phyloP scores from a whole-genome alignment of 2,329 filamentous ascomycete genomes.

The Mariannaea sp. region DNA sequence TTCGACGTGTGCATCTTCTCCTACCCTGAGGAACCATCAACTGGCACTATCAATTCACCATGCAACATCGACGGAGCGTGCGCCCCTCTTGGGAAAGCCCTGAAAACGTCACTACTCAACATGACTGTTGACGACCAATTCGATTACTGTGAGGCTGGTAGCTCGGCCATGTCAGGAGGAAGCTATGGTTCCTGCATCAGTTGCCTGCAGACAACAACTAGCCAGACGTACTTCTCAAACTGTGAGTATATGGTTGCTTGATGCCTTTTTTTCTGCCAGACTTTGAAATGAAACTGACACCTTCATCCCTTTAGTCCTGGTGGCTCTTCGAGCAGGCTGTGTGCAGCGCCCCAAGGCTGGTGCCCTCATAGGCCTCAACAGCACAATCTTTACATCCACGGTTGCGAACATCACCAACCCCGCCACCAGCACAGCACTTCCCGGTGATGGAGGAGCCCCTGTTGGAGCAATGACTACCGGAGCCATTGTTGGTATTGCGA shows the following conservation, averaged over 20 bases:
- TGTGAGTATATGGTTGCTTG: constrained; percentile 45
- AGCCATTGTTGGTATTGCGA: constrained; percentile 58
- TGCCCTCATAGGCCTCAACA: constrained; percentile 46
- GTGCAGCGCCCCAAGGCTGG: constrained; percentile 50
- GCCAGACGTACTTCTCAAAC: constrained; percentile 53
- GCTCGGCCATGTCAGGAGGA: constrained; percentile 39
- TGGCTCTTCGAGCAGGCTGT: constrained; percentile 54
- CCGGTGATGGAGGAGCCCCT: constrained; percentile 33
- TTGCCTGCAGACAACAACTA: constrained; percentile 49
- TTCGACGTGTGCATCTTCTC: constrained; percentile 53
- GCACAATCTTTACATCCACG: constrained; percentile 47
- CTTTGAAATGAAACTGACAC: constrained; percentile 10
- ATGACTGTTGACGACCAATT: constrained; percentile 33
- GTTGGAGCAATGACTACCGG: constrained; percentile 47
- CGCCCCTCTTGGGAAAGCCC: constrained; percentile 43
- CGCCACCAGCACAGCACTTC: constrained; percentile 35
- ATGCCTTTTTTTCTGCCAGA: too few species aligned
- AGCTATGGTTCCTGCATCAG: constrained; percentile 46
- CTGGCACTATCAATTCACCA: constrained; percentile 43
- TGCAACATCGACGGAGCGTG: constrained; percentile 52
- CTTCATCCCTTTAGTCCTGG: constrained; percentile 49
- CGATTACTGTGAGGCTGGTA: constrained; percentile 49
- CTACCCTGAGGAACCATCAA: constrained; percentile 39
- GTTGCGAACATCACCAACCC: constrained; percentile 48
- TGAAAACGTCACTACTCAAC: constrained; percentile 32